phyloP scores from a whole-genome alignment of 1,284 basidiomycete genomes.

The Boletus sp. region DNA sequence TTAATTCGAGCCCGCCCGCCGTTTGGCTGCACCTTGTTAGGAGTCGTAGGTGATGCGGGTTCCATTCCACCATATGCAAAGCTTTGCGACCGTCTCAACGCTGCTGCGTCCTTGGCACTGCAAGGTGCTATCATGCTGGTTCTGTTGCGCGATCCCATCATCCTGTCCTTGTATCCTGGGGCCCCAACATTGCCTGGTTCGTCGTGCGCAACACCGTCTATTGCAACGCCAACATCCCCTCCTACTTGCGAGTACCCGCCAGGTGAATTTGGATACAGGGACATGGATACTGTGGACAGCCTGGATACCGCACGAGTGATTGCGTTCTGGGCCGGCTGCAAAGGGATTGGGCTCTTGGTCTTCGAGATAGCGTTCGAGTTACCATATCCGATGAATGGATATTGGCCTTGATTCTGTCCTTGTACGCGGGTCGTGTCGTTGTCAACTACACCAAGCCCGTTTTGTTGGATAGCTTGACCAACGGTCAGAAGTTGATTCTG shows the following conservation, averaged over 20 bases:
- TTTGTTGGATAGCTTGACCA: conserved; percentile 5
- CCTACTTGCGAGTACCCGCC: conserved; percentile 27
- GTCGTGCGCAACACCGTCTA: conserved; percentile 44
- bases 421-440: conserved; percentile 1
- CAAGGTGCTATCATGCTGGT: conserved; percentile 29
- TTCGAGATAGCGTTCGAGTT: conserved; percentile 17
- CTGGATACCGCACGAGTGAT: conserved; percentile 40
- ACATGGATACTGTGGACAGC: conserved; percentile 49
- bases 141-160: conserved; percentile 32
- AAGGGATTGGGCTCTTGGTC: conserved; percentile 24
- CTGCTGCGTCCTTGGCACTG: conserved; percentile 22
- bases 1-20: conserved; percentile 61
- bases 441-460: not conserved
- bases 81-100: conserved; percentile 36
- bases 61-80: conserved; percentile 56
- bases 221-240: conserved; percentile 41
- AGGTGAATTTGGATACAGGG: conserved; percentile 50
- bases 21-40: conserved; percentile 25
- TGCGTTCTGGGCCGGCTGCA: conserved; percentile 37
- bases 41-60: conserved; percentile 37
- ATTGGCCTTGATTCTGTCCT: conserved; percentile 20
- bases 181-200: conserved; percentile 33
- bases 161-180: conserved; percentile 37
- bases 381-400: conserved; percentile 26
- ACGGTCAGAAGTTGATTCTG: conserved; percentile 10